Percentiles rank a stretch among this genome's conserved stretches.
Evolutionary conservation across 371 early-diverging fungal species (phyloP).

Genomic region (Blakeslea trispora): DNA sequence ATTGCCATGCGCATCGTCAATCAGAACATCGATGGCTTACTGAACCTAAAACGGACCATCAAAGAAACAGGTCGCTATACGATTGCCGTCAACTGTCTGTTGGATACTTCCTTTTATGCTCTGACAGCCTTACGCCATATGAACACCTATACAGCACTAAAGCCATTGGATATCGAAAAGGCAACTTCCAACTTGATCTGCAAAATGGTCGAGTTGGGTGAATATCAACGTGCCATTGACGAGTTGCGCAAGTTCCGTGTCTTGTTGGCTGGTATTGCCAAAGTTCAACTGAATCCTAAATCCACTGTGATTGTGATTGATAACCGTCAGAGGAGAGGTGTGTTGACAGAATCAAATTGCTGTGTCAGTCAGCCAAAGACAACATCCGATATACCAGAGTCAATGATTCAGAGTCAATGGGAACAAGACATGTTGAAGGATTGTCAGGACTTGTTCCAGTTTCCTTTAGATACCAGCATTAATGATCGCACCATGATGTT

Average conservation of each 20-base stretch:
- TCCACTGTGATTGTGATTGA: neutral
- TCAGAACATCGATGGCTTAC: slow-evolving; percentile 37
- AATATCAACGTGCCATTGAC: slow-evolving; percentile 43
- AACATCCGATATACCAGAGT: slow-evolving; percentile 10
- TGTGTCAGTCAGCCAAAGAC: neutral
- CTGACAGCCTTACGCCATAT: slow-evolving; percentile 37
- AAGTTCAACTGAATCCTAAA: slow-evolving; percentile 13
- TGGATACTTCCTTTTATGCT: slow-evolving; percentile 42
- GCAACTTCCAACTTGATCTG: slow-evolving; percentile 44
- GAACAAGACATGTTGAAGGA: slow-evolving; percentile 32
- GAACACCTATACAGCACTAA: slow-evolving; percentile 32
- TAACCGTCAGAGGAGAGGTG: neutral
- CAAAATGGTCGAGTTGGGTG: slow-evolving; percentile 47
- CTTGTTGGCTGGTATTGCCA: slow-evolving; percentile 24
- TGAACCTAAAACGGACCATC: slow-evolving; percentile 13
- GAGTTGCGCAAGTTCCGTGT: slow-evolving; percentile 35
- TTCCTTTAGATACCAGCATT: slow-evolving; percentile 33
- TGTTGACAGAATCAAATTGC: slow-evolving; percentile 5
- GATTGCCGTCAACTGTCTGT: slow-evolving; percentile 34
- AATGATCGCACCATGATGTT: slow-evolving; percentile 39
- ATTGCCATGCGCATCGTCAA: slow-evolving; percentile 44
- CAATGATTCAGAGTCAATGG: slow-evolving; percentile 13
- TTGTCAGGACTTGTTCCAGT: slow-evolving; percentile 34
- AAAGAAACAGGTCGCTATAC: slow-evolving; percentile 6
- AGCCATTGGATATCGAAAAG: slow-evolving; percentile 48